phyloP scores from a whole-genome alignment of 177 flowering plant genomes.

The Tripterygium wilfordii region DNA sequence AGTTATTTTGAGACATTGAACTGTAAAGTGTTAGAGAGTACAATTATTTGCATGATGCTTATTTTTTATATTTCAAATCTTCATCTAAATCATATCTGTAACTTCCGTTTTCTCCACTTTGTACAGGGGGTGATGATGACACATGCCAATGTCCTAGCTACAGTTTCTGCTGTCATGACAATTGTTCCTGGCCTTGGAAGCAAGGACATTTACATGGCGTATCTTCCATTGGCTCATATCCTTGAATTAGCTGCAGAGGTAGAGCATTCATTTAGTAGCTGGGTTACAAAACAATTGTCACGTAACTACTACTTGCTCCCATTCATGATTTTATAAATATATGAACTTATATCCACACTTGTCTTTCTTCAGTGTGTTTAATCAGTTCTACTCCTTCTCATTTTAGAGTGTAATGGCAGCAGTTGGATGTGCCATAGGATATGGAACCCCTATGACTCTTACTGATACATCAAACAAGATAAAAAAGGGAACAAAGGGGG shows the following conservation, averaged over 20 bases:
- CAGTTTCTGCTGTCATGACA: constrained; percentile 80
- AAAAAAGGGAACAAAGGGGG: constrained; percentile 87
- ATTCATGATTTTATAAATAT: too few relatives aligned
- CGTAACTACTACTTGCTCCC: too few relatives aligned
- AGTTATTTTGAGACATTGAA: too few relatives aligned
- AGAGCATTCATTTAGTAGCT: constrained; percentile 2
- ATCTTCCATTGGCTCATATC: constrained; percentile 91
- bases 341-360: too few relatives aligned
- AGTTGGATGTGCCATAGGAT: constrained; percentile 83
- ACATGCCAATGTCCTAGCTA: constrained; percentile 79
- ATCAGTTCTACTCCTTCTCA: too few relatives aligned
- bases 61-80: too few relatives aligned
- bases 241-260: constrained; percentile 99
- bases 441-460: constrained; percentile 91
- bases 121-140: constrained; percentile 98
- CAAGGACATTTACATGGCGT: constrained; percentile 82
- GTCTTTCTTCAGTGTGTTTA: too few relatives aligned
- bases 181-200: constrained; percentile 69
- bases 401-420: constrained; percentile 62
- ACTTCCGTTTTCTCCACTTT: constrained; percentile 4
- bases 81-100: background rate
- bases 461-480: constrained; percentile 92
- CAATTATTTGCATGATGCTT: too few relatives aligned
- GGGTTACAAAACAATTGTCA: background rate
- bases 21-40: too few relatives aligned